Evolutionary conservation across 306 rosid species (phyloP), one percentile per base, ranked within the genome.

Genomic region (Hippophae tibetana): DNA sequence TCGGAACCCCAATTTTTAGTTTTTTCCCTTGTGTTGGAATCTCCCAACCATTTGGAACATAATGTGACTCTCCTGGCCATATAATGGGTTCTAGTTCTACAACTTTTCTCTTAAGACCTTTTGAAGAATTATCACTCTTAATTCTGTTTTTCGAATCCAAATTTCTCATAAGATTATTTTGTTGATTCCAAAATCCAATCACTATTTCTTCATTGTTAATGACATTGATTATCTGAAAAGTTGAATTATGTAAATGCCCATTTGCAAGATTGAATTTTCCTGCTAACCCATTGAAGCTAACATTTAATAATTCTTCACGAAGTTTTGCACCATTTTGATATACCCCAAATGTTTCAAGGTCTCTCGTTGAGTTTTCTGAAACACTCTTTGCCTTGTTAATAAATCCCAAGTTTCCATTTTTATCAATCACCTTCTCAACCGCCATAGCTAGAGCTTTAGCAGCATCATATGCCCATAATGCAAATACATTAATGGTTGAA

Each of bases 401-500:
- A 18, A 50, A 63, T 23, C 26, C 61, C 53, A 68, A 25, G 42
- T 5, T 56, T 12, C 56, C 53, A 57, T 11, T 27, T 25, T 40
- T 12, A 46, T 4, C 38, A 31, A 31, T 31, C 38, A 23, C 69
- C 18, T 56, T 9, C 31, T 77, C 82, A 46, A 52, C 14, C 11
- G 82, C 57, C 5, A 48, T 52, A 66, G 81, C 78, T 5, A 72
- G 59, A 9, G 78, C 75, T 1, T 14, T 31, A n/a, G 69, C 64
- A 25, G 90, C 58, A 68, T 84, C 90, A 64, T 84, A 80, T 41
- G 86, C 90, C 86, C 80, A 70, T 7, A 68, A 42, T 2, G 82
- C 78, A 42, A 56, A 52, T 42, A 47, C 64, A 50, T 73, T 67
- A 56, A 78, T 70, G 14, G 1, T 44, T 63, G 41, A 75, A 71